Evolutionary conservation across 2,329 filamentous ascomycete species (phyloP).

Genomic region (Fusarium coicis): DNA sequence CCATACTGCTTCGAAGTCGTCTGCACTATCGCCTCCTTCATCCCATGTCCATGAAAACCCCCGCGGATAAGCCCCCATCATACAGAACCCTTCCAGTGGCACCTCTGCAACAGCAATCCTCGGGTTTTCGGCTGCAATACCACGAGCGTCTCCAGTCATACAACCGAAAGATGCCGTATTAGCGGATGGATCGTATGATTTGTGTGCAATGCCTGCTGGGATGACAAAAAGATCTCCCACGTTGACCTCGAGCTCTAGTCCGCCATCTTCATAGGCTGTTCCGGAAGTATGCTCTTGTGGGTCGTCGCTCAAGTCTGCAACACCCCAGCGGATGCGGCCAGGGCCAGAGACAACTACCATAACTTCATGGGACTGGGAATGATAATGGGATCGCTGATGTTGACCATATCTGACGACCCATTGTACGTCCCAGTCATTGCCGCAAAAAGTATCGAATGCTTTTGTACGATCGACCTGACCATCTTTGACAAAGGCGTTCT

Average conservation of each 20-base stretch:
- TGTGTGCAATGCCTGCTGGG: constrained; percentile 14
- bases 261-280: not conserved
- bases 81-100: constrained; percentile 9
- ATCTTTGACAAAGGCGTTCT: not conserved
- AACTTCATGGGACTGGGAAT: constrained; percentile 7
- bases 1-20: constrained; percentile 10
- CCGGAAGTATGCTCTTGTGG: constrained; percentile 12
- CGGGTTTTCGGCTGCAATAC: not conserved
- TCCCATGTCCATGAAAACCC: constrained; percentile 21
- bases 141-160: constrained; percentile 13
- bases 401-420: constrained; percentile 11
- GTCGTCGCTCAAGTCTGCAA: constrained; percentile 9
- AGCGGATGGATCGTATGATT: not conserved
- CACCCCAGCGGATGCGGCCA: constrained; percentile 10
- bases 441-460: constrained; percentile 1
- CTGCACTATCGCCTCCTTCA: constrained; percentile 9
- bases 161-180: not conserved
- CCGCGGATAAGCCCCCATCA: constrained; percentile 15
- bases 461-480: constrained; percentile 10
- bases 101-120: not conserved
- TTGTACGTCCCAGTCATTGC: constrained; percentile 13
- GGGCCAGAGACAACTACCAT: constrained; percentile 14
- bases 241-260: constrained; percentile 7
- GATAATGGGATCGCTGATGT: constrained; percentile 16
- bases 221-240: constrained; percentile 17